Evolutionary conservation across 108 stramenopile genomes (phyloP).

Genomic region (Discostella stelligeroides): DNA sequence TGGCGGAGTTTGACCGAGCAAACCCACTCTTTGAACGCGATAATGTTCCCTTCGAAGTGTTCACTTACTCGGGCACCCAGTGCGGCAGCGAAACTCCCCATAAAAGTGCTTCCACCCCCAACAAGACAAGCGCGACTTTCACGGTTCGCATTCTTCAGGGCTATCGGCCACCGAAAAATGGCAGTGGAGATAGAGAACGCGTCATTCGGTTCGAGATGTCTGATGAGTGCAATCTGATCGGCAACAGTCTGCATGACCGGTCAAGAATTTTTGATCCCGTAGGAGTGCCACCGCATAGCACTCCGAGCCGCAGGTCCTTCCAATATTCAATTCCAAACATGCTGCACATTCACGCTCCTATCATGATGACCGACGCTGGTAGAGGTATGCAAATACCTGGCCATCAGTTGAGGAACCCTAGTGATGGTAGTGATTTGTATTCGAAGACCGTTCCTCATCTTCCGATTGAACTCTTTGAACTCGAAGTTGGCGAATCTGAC

Average conservation of each 20-base stretch:
- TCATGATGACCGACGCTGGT: conserved; percentile 38
- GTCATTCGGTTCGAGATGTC: conserved; percentile 59
- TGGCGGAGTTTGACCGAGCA: conserved; percentile 40
- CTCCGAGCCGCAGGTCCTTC: neutral
- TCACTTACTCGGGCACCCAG: conserved; percentile 4
- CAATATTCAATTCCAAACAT: conserved; percentile 19
- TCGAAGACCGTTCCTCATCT: conserved; percentile 14
- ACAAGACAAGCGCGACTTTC: conserved; percentile 25
- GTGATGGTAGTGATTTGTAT: conserved; percentile 1
- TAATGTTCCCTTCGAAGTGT: conserved; percentile 36
- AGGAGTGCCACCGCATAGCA: conserved; percentile 19
- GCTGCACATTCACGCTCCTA: conserved; percentile 39
- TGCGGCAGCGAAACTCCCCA: neutral
- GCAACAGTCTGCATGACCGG: neutral
- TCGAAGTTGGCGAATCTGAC: conserved; percentile 59
- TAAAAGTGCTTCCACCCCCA: neutral
- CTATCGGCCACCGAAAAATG: conserved; percentile 28
- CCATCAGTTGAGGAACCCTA: conserved; percentile 3
- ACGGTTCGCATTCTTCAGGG: conserved; percentile 50
- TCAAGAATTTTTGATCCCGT: neutral
- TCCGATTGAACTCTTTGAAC: conserved; percentile 45
- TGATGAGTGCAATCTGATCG: conserved; percentile 46
- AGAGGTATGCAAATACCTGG: conserved; percentile 8
- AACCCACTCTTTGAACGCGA: conserved; percentile 45
- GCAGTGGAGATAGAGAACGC: conserved; percentile 36